Conservation (phyloP, 2,329 filamentous ascomycete genomes). For the Aureobasidium sp. region DNA sequence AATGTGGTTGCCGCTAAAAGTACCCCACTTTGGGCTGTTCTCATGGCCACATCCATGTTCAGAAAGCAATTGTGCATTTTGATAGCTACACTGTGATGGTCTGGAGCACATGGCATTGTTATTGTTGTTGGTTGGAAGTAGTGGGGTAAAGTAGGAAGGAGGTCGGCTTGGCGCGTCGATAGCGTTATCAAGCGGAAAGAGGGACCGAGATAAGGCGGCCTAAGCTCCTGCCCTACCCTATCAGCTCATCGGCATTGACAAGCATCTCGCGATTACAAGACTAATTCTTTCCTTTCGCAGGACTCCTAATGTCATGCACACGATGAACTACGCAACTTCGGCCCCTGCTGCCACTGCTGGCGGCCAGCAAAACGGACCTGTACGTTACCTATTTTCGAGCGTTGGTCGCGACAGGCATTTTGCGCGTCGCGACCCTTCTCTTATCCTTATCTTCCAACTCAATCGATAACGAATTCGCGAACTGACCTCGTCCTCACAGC, state of each 20-base stretch:
- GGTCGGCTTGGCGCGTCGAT: background rate
- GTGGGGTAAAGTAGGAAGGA: background rate
- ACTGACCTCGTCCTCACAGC: conserved; percentile 49
- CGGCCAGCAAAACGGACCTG: conserved; percentile 54
- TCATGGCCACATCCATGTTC: background rate
- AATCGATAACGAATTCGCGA: conserved; percentile 18
- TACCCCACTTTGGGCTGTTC: no score
- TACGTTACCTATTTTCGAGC: conserved; percentile 34
- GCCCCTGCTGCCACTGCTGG: conserved; percentile 59
- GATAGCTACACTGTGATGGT: background rate
- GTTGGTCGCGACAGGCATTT: background rate
- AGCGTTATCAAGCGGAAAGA: conserved; percentile 5
- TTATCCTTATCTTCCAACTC: conserved; percentile 21
- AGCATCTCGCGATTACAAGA: conserved; percentile 10
- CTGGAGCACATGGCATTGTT: background rate
- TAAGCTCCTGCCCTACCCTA: conserved; percentile 4
- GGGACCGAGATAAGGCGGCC: conserved; percentile 8
- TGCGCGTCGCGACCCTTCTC: conserved; percentile 16
- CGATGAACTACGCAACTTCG: conserved; percentile 56
- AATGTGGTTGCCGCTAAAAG: background rate
- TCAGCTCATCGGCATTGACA: conserved; percentile 4
- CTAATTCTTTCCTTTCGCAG: conserved; percentile 24
- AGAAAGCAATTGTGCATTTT: background rate
- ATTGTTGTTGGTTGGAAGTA: background rate
- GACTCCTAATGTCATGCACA: conserved; percentile 42